Evolutionary conservation across 257 asterid species (phyloP), one percentile per base, ranked within the genome.

Genomic region (Rauvolfia tetraphylla): DNA sequence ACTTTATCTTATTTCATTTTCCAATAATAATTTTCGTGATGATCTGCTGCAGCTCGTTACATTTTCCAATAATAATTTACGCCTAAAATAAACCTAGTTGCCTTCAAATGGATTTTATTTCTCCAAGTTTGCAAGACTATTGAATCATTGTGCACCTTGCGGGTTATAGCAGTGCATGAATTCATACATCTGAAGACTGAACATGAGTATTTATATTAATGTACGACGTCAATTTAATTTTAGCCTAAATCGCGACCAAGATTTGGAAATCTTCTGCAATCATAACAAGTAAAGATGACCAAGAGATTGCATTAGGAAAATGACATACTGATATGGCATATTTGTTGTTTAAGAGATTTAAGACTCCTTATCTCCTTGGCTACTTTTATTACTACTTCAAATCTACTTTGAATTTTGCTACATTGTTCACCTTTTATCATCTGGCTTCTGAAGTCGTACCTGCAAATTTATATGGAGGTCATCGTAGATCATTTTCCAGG

Each of bases 81-180:
- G 3, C n/a, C 8, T 3, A 33, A 42, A 10, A 13, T 4, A 14
- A 49, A 49, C 56, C 10, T 49, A 49, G 56, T 49, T 49, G 56
- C 56, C 56, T 49, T 49, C 20, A 1, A 15, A 3, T 3, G 13
- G 10, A 1, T 57, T 57, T 59, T 59, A 12, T 59, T 59, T 59
- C 13, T 27, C 0, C 12, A 25, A 59, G 38, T 59, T 25, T 7
- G 17, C 38, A 25, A 27, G 67, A 27, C 51, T 59, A 0, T 41
- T 1, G 71, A 8, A 20, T 44, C 25, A 7, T 27, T 14, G 31
- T 38, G 62, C 61, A 75, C 25, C 46, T 15, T 67, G 22, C 14
- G 20, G 20, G 36, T 68, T 15, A 75, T 65, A 59, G 59, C 80
- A 25, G 36, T 51, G 2, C 68, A 74, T 25, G 42, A 74, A 38